These are phyloP conservation scores for Vanrija sp. DNA, from an alignment of 1,284 basidiomycete genomes.

Conservation along the genomic window DNA sequence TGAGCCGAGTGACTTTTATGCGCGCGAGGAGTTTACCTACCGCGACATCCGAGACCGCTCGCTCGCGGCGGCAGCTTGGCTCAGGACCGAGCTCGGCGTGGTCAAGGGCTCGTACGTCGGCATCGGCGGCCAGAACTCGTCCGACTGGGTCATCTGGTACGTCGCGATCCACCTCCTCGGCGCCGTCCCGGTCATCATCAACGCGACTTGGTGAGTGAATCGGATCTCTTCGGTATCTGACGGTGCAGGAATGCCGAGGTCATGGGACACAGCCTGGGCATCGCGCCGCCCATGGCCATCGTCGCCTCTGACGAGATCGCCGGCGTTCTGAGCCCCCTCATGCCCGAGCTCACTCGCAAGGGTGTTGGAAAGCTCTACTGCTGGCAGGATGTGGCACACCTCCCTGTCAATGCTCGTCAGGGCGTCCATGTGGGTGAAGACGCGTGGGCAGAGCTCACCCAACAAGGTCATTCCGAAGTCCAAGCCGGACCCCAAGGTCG, in stretches of 20 bases:
- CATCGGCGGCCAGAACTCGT: neutral
- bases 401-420: too few relatives aligned
- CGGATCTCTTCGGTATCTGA: too few relatives aligned
- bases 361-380: neutral
- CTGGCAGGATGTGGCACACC: neutral
- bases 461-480: neutral
- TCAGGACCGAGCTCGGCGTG: too few relatives aligned
- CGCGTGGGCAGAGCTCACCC: neutral
- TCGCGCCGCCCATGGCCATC: neutral
- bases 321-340: neutral
- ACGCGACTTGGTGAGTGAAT: conserved; percentile 24
- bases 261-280: neutral
- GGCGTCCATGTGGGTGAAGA: too few relatives aligned
- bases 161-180: conserved; percentile 38
- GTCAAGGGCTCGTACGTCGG: neutral
- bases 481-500: neutral
- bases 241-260: neutral
- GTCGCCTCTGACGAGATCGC: neutral
- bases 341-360: neutral
- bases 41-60: too few relatives aligned
- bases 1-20: too few relatives aligned
- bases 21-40: too few relatives aligned
- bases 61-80: too few relatives aligned
- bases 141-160: conserved; percentile 31
- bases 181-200: conserved; percentile 30